These are phyloP conservation scores for Xylaria sp. DNA, from an alignment of 2,329 filamentous ascomycete genomes.

Conservation along the genomic window DNA sequence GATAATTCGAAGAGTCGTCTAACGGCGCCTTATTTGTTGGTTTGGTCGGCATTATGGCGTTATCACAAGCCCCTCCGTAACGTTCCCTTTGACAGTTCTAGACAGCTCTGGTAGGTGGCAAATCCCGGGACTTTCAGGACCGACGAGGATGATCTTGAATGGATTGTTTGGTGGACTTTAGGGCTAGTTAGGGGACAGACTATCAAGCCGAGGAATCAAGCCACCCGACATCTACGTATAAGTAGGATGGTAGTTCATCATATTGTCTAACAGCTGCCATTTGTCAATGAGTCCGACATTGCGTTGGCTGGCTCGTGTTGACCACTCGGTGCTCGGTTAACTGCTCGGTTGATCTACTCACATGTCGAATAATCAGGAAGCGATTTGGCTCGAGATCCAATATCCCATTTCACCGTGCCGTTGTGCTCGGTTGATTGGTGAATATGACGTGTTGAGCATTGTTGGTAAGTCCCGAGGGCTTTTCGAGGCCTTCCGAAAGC, in stretches of 20 bases:
- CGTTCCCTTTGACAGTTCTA: slow-evolving; percentile 32
- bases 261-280: slow-evolving; percentile 28
- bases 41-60: slow-evolving; percentile 20
- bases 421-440: slow-evolving; percentile 29
- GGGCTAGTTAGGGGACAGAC: slow-evolving; percentile 10
- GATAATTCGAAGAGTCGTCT: slow-evolving; percentile 17
- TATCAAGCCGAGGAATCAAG: slow-evolving; percentile 14
- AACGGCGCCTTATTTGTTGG: slow-evolving; percentile 13
- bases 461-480: slow-evolving; percentile 31
- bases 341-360: slow-evolving; percentile 32
- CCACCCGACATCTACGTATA: slow-evolving; percentile 19
- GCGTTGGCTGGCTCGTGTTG: slow-evolving; percentile 36
- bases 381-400: slow-evolving; percentile 3
- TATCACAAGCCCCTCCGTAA: slow-evolving; percentile 31
- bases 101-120: slow-evolving; percentile 21
- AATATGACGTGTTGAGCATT: slow-evolving; percentile 13
- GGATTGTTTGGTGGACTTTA: slow-evolving; percentile 11
- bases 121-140: slow-evolving; percentile 26
- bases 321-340: slow-evolving; percentile 29
- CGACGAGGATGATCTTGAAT: slow-evolving; percentile 25
- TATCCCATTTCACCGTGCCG: slow-evolving; percentile 7
- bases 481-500: slow-evolving; percentile 15
- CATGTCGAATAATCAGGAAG: slow-evolving; percentile 21
- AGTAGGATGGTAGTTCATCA: slow-evolving; percentile 1
- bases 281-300: slow-evolving; percentile 17